Base-by-base conservation (phyloP, 805 yeast species). In the Wickerhamiella shivajii region DNA sequence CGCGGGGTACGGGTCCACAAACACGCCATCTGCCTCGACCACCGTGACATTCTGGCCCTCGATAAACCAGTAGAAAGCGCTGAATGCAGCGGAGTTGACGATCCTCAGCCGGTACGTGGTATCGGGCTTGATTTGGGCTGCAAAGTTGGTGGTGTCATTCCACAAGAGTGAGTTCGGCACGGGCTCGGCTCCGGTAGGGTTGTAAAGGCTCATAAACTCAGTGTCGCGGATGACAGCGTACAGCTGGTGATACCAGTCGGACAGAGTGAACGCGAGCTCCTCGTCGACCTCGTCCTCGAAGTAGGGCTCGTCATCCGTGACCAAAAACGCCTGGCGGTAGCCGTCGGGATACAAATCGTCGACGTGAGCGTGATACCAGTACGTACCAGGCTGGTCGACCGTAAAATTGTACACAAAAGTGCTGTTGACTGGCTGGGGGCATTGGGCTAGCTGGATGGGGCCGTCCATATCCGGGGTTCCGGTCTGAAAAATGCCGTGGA, bases 141-240 rank as follows among this genome's bases (percentile, higher is more conserved):
- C 38, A 57, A 77, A 77, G 19, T 45, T 41, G 49, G 64, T 67
- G 10, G 93, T 75, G 52, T 84, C 83, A 60, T 87, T 87, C 55
- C 84, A 63, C 47, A 90, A 65, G 45, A 78, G 57, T 52, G 68
- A 64, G 44, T 78, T 77, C 6, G 98, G 98, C 46, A 90, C 75
- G 32, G 98, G 98, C 60, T 90, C 98, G 27, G 97, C 95, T 51
- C 98, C 98, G 7, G 95, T 81, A 38, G 98, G 98, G 58, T 90
- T 90, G 61, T 65, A 74, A 42, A 74, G 54, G 43, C 60, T 69
- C 62, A 84, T 51, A 61, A 90, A 85, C 22, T 46, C 37, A 12
- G 64, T 59, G 12, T 54, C 46, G 3, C 43, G 20, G 43, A 64
- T 59, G 44, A 77, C 60, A 20, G 56, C 69, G 19, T 75, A 64